Base-by-base conservation (phyloP, 257 asterid species). In the Lavandula angustifolia region DNA sequence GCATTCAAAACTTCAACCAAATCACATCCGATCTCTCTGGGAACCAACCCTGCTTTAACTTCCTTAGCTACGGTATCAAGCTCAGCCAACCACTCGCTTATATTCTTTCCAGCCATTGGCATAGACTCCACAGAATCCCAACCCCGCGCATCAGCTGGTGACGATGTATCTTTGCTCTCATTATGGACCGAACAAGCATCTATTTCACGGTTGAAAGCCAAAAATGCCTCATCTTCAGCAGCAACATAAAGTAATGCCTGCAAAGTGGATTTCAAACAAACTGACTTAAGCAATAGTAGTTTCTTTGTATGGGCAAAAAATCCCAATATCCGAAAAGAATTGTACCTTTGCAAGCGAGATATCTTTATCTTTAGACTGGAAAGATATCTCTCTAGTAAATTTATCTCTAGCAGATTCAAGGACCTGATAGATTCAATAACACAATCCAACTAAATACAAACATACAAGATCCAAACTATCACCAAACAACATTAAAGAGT, bases 261-360 rank as follows among this genome's bases (percentile, higher is more conserved):
- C 38, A 56, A 46, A 40, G 64, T 32, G 37, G 47, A 16, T 55
- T 17, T 4, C 18, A 12, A 34, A 32, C 17, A 58, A 62, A 52
- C 54, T 47, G 1, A 66, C 9, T 33, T 66, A 44, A 12, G 50
- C 16, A 42, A 10, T 42, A 68, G n/a, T 11, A 53, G n/a, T 27
- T 17, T 60, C 60, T 22, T 22, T 8, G 42, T 43, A 54, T 3
- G 59, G 17, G 10, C 38, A 3, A 10, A 41, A 18, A 9, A 59
- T 11, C 38, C 27, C 40, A 60, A 42, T 1, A 8, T 31, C 27
- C 27, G 29, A 55, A 9, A 43, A 60, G 40, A 18, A 17, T 35
- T 66, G 47, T 80, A 92, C 98, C 96, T 92, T 87, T 58, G 96
- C 88, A 62, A 92, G 89, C 52, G 96, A 87, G 79, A 92, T 77